Evolutionary conservation across 208 protist genomes (phyloP).

Genomic region (Trypanosomatidae sp.): DNA sequence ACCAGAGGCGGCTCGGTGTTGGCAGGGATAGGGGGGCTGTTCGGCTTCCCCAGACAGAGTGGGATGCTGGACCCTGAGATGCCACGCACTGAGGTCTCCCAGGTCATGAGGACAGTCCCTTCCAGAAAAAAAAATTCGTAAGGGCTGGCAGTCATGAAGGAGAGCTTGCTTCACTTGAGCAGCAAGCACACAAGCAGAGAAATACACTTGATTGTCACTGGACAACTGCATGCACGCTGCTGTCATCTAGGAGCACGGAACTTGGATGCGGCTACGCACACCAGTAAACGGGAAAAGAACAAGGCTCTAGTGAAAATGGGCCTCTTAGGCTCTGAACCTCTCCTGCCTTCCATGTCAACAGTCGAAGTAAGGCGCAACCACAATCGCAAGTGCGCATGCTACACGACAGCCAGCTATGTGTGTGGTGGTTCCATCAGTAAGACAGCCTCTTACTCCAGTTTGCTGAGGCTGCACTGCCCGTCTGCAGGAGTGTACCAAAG

Average conservation of each 20-base stretch:
- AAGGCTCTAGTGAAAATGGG: neutral
- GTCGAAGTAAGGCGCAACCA: neutral
- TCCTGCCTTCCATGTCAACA: no score
- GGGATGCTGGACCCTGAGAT: neutral
- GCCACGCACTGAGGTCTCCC: neutral
- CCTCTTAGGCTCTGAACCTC: no score
- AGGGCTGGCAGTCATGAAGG: neutral
- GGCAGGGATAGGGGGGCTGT: neutral
- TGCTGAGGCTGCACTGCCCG: slow-evolving; percentile 82
- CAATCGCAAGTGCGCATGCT: neutral
- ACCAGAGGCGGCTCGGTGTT: neutral
- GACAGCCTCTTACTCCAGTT: slow-evolving; percentile 35
- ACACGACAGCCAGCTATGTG: neutral
- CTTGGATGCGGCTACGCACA: neutral
- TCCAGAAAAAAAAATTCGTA: neutral
- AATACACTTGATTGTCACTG: neutral
- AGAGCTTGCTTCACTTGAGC: neutral
- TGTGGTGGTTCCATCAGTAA: neutral
- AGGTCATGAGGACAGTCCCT: neutral
- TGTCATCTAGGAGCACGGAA: neutral
- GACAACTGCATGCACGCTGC: neutral
- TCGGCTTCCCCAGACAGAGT: neutral
- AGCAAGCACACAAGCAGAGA: neutral
- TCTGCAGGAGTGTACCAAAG: slow-evolving; percentile 90
- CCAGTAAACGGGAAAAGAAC: neutral